phyloP scores from a whole-genome alignment of 2,329 filamentous ascomycete species.

The Ophiocordyceps camponoti-leonardi region DNA sequence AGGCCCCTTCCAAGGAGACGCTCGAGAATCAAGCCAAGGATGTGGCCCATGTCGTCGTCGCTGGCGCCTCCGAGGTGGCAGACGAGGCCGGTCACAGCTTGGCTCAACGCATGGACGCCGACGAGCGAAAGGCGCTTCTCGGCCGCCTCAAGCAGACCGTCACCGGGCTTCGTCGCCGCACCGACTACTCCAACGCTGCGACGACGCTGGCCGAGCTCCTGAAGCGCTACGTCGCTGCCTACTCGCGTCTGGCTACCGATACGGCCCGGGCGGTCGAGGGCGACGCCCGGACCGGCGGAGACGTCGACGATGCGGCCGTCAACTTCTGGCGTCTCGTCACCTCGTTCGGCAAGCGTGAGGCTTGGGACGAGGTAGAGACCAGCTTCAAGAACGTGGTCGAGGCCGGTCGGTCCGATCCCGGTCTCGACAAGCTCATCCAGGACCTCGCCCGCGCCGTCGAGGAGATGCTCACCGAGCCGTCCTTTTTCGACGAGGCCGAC shows the following conservation, averaged over 20 bases:
- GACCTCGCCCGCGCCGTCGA: constrained; percentile 61
- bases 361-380: constrained; percentile 61
- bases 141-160: constrained; percentile 64
- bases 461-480: constrained; percentile 67
- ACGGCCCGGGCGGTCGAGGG: constrained; percentile 49
- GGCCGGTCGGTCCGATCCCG: constrained; percentile 59
- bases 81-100: constrained; percentile 50
- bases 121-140: constrained; percentile 56
- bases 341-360: constrained; percentile 55
- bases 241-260: constrained; percentile 56
- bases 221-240: constrained; percentile 60
- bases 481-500: constrained; percentile 64
- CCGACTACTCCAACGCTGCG: constrained; percentile 75
- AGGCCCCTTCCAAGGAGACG: constrained; percentile 41
- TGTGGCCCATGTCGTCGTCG: constrained; percentile 33
- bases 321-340: constrained; percentile 71
- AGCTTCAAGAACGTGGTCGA: constrained; percentile 54
- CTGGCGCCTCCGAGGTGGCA: constrained; percentile 34
- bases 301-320: constrained; percentile 55
- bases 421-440: constrained; percentile 63
- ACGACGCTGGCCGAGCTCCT: constrained; percentile 61
- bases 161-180: constrained; percentile 52
- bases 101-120: constrained; percentile 54
- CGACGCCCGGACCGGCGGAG: constrained; percentile 56
- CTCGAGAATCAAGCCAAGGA: constrained; percentile 39